Base-by-base conservation (phyloP, 2,329 filamentous ascomycete genomes). In the Fusarium agapanthi region DNA sequence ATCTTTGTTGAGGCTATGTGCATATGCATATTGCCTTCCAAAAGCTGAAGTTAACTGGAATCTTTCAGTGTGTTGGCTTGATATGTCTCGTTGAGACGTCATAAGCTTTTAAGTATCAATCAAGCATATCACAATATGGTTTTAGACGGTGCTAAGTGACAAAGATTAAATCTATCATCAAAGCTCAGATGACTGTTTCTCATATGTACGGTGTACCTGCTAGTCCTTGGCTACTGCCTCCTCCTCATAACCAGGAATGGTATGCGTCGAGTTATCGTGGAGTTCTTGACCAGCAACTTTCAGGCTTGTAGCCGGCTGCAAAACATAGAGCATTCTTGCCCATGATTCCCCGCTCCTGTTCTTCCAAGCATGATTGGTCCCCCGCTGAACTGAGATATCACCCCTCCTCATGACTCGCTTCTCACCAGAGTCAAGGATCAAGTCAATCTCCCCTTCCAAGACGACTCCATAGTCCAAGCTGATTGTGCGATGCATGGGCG, bases 131-230 rank as follows among this genome's bases (percentile, higher is more conserved):
- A n/a, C n/a, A n/a, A n/a, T n/a, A n/a, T n/a, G n/a, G n/a, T n/a
- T n/a, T 30, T 6, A 30, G 28, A 30, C 28, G 28, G 28, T 9
- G 15, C 20, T 15, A n/a, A 15, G 22, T 7, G 2, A 18, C 0
- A 18, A 13, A 13, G 1, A 15, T n/a, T 9, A 0, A 9, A n/a
- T 16, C 7, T n/a, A 5, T 16, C 0, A 12, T 44, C 8, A 16
- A n/a, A 3, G 10, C 14, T 18, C 11, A 13, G 5, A 18, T n/a
- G 10, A 16, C 8, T 16, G 9, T 16, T 12, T 48, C 20, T 30
- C 1, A 22, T 13, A 7, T 30, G 5, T n/a, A n/a, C n/a, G n/a
- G n/a, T n/a, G n/a, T 7, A 30, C 7, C 6, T 3, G 3, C 41
- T 58, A 48, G 7, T n/a, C 4, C 22, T 32, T 32, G 3, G 4